Evolutionary conservation across 441 rosid genomes (phyloP), one percentile per base, ranked within the genome.

Genomic region (Gossypium lobatum): DNA sequence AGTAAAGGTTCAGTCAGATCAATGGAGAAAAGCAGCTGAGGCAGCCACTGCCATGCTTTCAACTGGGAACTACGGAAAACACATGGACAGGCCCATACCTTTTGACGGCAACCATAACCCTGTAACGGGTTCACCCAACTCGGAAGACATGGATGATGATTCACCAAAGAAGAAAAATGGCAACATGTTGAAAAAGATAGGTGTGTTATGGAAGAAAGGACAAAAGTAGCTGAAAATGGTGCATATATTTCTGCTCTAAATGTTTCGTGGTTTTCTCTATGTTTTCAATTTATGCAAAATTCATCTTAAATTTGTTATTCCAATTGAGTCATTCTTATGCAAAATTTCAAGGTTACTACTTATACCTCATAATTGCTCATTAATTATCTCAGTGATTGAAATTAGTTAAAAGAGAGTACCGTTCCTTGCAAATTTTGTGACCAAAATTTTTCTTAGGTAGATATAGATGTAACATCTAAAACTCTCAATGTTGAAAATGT

Each of bases 21-120:
- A 92, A 73, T 92, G 99, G 99, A 88, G 99, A 85, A 95, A 95
- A 83, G 98, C 99, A 6, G 99, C 97, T 0, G 97, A 93, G 84
- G 97, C 97, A 3, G 98, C 99, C 0, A 91, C 98, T 13, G 78
- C 97, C 34, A 91, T 93, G 87, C 83, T 96, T 64, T 81, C 95
- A 14, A 76, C 86, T 4, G 92, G 92, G 62, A 90, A 86, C 84
- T 86, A 87, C 34, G 96, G 97, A 64, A 91, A 89, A 83, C 76
- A 81, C 10, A 83, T 74, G 37, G 94, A 92, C 74, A 83, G 91
- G 75, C 67, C 90, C 0, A 85, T 89, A 31, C 86, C 97, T 4
- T 77, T 89, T 17, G 96, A 91, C 70, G 71, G 73, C 74, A 73
- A 31, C 78, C 82, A 80, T 65, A 86, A 78, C 39, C 81, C 88